These are phyloP conservation scores for Amphicarpaea edgeworthii DNA, from an alignment of 306 rosid species.

Conservation along the genomic window DNA sequence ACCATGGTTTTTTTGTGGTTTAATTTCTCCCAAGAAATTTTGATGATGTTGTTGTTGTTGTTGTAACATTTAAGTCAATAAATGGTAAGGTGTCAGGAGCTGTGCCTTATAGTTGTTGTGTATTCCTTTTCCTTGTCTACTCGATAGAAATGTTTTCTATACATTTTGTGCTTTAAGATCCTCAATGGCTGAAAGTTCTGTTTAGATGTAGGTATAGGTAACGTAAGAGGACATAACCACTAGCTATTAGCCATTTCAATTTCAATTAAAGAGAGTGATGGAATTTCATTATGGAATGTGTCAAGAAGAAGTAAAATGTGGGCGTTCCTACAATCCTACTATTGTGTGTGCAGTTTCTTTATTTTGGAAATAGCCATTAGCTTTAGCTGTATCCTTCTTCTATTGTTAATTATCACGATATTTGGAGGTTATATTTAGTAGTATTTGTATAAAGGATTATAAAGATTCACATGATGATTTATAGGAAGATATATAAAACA, in stretches of 20 bases:
- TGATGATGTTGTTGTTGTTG: conserved; percentile 27
- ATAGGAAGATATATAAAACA: no score
- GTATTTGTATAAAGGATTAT: no score
- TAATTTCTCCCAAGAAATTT: conserved; percentile 37
- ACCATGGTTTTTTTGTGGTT: conserved; percentile 15
- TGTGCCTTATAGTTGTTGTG: conserved; percentile 37
- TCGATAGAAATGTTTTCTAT: conserved; percentile 29
- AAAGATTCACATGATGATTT: no score
- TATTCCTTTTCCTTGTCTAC: conserved; percentile 27
- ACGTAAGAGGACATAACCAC: neutral
- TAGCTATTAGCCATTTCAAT: neutral
- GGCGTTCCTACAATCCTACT: neutral
- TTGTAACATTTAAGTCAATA: conserved; percentile 44
- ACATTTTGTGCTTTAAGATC: conserved; percentile 21
- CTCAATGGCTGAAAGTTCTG: conserved; percentile 22
- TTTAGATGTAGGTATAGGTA: neutral
- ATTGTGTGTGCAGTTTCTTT: no score
- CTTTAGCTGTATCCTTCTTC: no score
- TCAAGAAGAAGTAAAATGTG: neutral
- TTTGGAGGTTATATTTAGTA: no score
- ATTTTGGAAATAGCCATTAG: no score
- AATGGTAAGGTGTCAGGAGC: conserved; percentile 47
- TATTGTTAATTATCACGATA: no score
- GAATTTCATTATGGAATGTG: neutral
- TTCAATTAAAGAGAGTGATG: conserved; percentile 13